Percentiles rank a stretch among this genome's conserved stretches.
Evolutionary conservation across 768 basidiomycete species (phyloP).

Genomic region (Tephrocybe sp.): DNA sequence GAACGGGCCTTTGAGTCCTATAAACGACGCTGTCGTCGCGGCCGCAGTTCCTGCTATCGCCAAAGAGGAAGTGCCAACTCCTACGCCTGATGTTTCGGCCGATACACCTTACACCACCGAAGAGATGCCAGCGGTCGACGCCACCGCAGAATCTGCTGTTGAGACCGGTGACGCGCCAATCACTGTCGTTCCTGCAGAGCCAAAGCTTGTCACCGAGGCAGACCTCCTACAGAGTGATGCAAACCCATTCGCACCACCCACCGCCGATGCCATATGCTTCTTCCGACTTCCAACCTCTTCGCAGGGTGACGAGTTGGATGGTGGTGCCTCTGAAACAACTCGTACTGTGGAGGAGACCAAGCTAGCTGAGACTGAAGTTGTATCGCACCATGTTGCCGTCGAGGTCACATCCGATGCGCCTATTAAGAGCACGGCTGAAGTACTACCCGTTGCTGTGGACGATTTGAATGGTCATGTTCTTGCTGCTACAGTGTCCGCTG

Average conservation of each 20-base stretch:
- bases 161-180: neutral
- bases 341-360: neutral
- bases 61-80: neutral
- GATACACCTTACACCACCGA: neutral
- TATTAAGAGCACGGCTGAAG: too few relatives aligned
- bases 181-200: neutral
- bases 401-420: too few relatives aligned
- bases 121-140: neutral
- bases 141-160: neutral
- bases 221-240: slow-evolving; percentile 1
- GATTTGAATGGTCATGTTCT: neutral
- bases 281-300: neutral
- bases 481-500: neutral
- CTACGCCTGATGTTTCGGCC: neutral
- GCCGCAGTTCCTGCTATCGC: neutral
- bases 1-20: too few relatives aligned
- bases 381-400: neutral
- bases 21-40: too few relatives aligned
- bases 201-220: neutral
- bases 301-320: neutral
- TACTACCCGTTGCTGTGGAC: neutral
- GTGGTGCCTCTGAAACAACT: neutral
- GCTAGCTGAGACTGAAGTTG: slow-evolving; percentile 11
- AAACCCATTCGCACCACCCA: neutral
- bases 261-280: neutral